These are phyloP conservation scores for Sextonia rubra DNA, from an alignment of 164 flowering plant genomes.

Conservation along the genomic window DNA sequence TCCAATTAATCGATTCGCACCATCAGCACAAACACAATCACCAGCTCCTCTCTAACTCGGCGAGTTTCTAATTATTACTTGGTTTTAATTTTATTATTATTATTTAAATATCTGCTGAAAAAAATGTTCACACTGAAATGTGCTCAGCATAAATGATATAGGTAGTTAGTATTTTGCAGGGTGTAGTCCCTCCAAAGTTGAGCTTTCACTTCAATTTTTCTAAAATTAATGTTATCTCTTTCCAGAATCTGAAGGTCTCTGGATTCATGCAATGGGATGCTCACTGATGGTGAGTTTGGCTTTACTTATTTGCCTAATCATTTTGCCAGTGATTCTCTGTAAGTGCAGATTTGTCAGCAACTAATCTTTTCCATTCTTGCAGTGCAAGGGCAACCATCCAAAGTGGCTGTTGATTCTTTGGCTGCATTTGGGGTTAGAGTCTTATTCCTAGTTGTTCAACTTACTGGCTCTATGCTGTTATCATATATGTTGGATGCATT, in stretches of 20 bases:
- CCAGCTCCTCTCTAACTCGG: too few species aligned
- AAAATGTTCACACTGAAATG: too few species aligned
- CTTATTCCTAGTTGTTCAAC: constrained; percentile 9
- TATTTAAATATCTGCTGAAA: too few species aligned
- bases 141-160: too few species aligned
- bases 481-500: too few species aligned
- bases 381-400: constrained; percentile 92
- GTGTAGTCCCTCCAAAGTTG: too few species aligned
- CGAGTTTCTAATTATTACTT: too few species aligned
- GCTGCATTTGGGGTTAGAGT: constrained; percentile 91
- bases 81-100: too few species aligned
- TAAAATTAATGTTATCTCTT: background rate
- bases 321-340: constrained; percentile 79
- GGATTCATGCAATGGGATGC: constrained; percentile 91
- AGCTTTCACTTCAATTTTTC: background rate
- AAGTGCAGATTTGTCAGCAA: constrained; percentile 21
- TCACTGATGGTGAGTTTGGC: constrained; percentile 98
- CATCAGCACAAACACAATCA: too few species aligned
- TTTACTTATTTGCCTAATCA: constrained; percentile 80
- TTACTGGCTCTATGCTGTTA: background rate
- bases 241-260: constrained; percentile 48
- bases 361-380: constrained; percentile 30
- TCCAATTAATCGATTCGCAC: constrained; percentile 33
- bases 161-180: too few species aligned
- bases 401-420: constrained; percentile 80